Base-by-base conservation (phyloP, 208 protist genomes). In the Porcisia hertigi region DNA sequence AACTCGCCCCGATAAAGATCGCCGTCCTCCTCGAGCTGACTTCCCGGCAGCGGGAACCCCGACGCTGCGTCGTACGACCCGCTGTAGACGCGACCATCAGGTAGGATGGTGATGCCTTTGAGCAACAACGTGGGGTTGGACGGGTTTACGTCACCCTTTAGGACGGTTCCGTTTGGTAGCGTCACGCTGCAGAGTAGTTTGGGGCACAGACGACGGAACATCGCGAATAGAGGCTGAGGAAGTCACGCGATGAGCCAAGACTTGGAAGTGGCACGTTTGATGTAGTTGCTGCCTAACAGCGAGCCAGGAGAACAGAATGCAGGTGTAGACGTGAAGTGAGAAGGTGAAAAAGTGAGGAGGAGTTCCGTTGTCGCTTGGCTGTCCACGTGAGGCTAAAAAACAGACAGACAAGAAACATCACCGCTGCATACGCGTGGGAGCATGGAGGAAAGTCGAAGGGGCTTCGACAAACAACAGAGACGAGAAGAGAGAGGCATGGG, bases 11-110 rank as follows among this genome's bases (percentile, higher is more conserved):
- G 70, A 79, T 98, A 98, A 7, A 96, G 64, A 70, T 96, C 91
- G 2, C 95, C 95, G 60, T 98, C 95, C 53, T 98, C 95, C 73
- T 96, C 90, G 25, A 98, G 85, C 58, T 94, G 80, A 55, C 87
- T 90, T 8, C 92, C 93, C 3, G 78, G 53, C 5, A 96, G 84
- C 1, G 93, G 94, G 76, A 88, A 89, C n/a, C 91, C 92, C 11
- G 75, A 34, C 20, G 66, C 12, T 18, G 65, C 52, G 76, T 96
- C 88, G 83, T 96, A 98, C 8, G 47, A 59, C 7, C 94, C 94
- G 72, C 81, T 86, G 76, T 88, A 98, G 49, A 89, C 82, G 39
- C 92, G 92, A 8, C 94, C 94, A 45, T 98, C 94, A 0, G 91
- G 88, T 12, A 94, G 77, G 12, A 85, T 88, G 2, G 86, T 90